phyloP scores from a whole-genome alignment of 2,329 filamentous ascomycete species.

The Verticillium isaacii region DNA sequence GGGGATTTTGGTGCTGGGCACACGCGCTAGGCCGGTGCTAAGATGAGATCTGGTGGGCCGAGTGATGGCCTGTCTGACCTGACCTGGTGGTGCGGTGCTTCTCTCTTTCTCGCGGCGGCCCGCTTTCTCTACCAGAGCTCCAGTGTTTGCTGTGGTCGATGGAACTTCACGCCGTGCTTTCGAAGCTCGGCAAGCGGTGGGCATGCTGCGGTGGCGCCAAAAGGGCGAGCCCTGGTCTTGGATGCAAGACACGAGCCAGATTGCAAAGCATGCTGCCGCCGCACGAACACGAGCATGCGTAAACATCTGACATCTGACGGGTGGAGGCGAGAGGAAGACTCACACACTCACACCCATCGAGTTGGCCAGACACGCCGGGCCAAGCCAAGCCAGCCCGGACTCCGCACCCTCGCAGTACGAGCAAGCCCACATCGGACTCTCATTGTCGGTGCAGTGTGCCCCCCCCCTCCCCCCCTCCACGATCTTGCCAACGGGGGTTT shows the following conservation, averaged over 20 bases:
- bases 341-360: background rate
- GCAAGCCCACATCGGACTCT: background rate
- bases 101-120: background rate
- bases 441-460: background rate
- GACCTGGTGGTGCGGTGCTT: background rate
- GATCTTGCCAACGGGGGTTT: background rate
- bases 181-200: background rate
- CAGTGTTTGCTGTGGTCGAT: background rate
- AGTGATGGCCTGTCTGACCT: background rate
- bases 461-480: background rate
- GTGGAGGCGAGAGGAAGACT: background rate
- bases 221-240: background rate
- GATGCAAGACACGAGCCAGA: background rate
- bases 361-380: too few species aligned
- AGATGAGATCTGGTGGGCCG: background rate
- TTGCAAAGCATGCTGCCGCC: background rate
- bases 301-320: background rate
- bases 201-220: background rate
- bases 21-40: background rate
- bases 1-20: background rate
- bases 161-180: background rate
- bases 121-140: background rate
- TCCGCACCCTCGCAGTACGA: background rate
- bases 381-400: background rate
- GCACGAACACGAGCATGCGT: background rate